Base-by-base conservation (phyloP, 1,139 yeast species). In the Ogataea hybrid region DNA sequence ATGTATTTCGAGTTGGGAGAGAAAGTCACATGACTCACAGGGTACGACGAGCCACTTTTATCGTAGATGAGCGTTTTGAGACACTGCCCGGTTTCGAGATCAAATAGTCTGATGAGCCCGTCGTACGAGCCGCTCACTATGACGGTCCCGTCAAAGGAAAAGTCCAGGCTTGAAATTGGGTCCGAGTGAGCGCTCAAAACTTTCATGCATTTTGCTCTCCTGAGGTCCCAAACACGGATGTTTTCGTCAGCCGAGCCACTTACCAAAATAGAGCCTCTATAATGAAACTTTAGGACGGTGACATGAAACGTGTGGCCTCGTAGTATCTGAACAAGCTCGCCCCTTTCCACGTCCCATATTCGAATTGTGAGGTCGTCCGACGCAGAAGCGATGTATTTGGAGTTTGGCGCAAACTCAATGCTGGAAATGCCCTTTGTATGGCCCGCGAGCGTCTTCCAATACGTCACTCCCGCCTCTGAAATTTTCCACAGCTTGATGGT, bases 111-210 rank as follows among this genome's bases (percentile, higher is more conserved):
- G 25, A 62, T 58, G 32, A 58, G 43, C 3, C 98, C 98, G 62
- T 92, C 98, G 58, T 84, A 86, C 4, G 96, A 84, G 0, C 95
- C 95, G 50, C 96, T 84, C 4, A 83, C 86, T 14, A 92, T 75
- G 29, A 94, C 77, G 0, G 96, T 76, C 37, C 92, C 86, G 56
- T 92, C 98, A 41, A 81, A 83, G 2, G 80, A 72, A 41, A 92
- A 67, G 51, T 86, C 80, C 1, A 90, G 69, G 0, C 87, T 74
- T 35, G 87, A 80, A 1, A 92, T 85, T 0, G 97, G 95, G 53
- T 89, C 97, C 0, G 95, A 79, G 62, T 92, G 98, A 0, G 98
- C 97, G 14, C 96, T 87, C 43, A 92, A 68, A 0, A 95, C 87
- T 56, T 85, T 81, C 53, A 89, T 65, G 38, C 86, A 77, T 37